Evolutionary conservation across 139 green algal species (phyloP).

Genomic region (Chlamydomonas sp.): DNA sequence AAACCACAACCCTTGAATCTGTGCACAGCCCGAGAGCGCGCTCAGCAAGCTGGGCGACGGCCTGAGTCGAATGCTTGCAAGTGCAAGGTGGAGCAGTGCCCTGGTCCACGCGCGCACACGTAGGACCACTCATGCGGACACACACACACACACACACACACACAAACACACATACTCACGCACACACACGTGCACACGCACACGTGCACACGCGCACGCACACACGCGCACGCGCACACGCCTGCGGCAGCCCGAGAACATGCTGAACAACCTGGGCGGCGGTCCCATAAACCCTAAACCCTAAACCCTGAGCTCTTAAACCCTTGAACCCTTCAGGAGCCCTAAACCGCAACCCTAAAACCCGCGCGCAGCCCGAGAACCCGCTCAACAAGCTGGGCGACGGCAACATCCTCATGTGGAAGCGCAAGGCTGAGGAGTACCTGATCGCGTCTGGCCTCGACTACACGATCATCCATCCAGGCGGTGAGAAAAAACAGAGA

Average conservation of each 20-base stretch:
- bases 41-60: no score
- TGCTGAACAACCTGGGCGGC: constrained; percentile 51
- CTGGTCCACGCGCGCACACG: neutral
- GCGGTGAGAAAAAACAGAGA: no score
- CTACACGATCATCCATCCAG: constrained; percentile 81
- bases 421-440: constrained; percentile 76
- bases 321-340: no score
- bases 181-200: neutral
- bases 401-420: constrained; percentile 67
- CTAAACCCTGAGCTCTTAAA: neutral
- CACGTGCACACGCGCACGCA: neutral
- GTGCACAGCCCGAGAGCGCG: no score
- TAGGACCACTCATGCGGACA: no score
- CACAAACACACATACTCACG: no score
- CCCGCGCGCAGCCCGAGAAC: constrained; percentile 31
- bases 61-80: no score
- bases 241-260: constrained; percentile 28
- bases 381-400: constrained; percentile 44
- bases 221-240: neutral
- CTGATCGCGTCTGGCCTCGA: constrained; percentile 51
- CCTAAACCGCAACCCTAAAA: no score
- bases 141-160: no score
- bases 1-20: no score
- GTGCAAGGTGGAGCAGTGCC: no score
- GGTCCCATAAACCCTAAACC: no score